phyloP scores from a whole-genome alignment of 2,329 filamentous ascomycete genomes.

The Lachnellula cervina region DNA sequence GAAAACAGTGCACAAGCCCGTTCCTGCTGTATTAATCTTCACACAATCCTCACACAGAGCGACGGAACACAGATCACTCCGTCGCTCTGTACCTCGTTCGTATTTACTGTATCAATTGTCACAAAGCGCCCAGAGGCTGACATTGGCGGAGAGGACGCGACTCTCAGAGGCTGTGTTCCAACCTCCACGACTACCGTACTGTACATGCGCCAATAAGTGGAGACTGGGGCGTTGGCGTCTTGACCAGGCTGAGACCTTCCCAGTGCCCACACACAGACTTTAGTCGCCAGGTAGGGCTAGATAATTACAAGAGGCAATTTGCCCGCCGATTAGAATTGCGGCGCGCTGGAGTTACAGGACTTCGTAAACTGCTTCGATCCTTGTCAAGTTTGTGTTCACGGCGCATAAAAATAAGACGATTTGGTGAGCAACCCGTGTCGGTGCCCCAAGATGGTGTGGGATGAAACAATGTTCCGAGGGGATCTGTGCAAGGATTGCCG shows the following conservation, averaged over 20 bases:
- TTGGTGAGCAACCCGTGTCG: constrained; percentile 14
- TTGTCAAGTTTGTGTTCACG: constrained; percentile 10
- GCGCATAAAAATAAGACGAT: constrained; percentile 15
- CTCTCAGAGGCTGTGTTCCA: constrained; percentile 9
- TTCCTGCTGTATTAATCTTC: not conserved
- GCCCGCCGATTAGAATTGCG: constrained; percentile 7
- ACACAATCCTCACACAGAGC: no score
- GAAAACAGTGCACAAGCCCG: constrained; percentile 8
- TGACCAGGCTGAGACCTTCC: constrained; percentile 12
- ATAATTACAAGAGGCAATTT: constrained; percentile 6
- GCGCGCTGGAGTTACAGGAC: constrained; percentile 1
- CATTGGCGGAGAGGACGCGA: not conserved
- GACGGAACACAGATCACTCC: not conserved
- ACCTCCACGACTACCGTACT: constrained; percentile 4
- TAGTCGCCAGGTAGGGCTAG: constrained; percentile 7
- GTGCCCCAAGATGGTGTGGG: constrained; percentile 15
- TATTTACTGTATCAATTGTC: no score
- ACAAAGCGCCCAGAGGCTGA: not conserved
- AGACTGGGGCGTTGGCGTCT: constrained; percentile 15
- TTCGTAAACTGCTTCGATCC: constrained; percentile 13
- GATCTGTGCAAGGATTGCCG: constrained; percentile 12
- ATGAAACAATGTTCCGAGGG: constrained; percentile 28
- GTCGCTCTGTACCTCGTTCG: not conserved
- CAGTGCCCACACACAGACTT: not conserved
- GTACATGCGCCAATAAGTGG: constrained; percentile 8